phyloP scores from a whole-genome alignment of 2,329 filamentous ascomycete species.

The Hymenoscyphus repandus region DNA sequence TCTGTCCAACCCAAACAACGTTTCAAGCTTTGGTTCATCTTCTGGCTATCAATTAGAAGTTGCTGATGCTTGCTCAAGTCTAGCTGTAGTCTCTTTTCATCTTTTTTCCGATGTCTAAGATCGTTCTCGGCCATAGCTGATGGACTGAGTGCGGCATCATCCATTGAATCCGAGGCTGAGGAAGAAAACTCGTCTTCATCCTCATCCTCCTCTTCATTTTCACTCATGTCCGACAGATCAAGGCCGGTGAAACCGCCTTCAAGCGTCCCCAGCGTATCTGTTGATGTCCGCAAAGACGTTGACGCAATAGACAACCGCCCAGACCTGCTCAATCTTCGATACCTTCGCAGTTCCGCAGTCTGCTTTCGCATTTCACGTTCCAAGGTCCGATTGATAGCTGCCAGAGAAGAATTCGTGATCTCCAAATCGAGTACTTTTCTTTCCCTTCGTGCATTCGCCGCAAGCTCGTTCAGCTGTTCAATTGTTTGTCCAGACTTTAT shows the following conservation, averaged over 20 bases:
- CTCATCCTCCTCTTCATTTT: conserved; percentile 44
- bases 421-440: conserved; percentile 94
- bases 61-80: conserved; percentile 88
- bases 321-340: conserved; percentile 76
- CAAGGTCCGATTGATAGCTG: conserved; percentile 90
- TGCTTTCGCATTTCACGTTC: conserved; percentile 91
- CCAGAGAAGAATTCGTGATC: conserved; percentile 90
- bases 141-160: conserved; percentile 41
- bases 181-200: conserved; percentile 37
- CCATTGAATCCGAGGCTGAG: conserved; percentile 44
- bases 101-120: conserved; percentile 57
- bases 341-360: conserved; percentile 79
- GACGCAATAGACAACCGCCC: conserved; percentile 63
- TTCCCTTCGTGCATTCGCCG: conserved; percentile 83
- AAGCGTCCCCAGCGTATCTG: conserved; percentile 39
- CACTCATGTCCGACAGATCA: conserved; percentile 45
- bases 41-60: conserved; percentile 82
- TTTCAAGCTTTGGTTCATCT: conserved; percentile 91
- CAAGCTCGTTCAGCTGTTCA: conserved; percentile 67
- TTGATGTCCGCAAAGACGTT: conserved; percentile 41
- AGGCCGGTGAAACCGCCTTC: conserved; percentile 33
- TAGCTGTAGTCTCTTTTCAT: conserved; percentile 77
- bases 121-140: conserved; percentile 39
- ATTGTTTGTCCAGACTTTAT: conserved; percentile 49
- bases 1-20: conserved; percentile 87